Percentiles rank a stretch among this genome's conserved stretches.
phyloP scores from a whole-genome alignment of 2,329 filamentous ascomycete species.

The Sporothrix brunneoviolacea region DNA sequence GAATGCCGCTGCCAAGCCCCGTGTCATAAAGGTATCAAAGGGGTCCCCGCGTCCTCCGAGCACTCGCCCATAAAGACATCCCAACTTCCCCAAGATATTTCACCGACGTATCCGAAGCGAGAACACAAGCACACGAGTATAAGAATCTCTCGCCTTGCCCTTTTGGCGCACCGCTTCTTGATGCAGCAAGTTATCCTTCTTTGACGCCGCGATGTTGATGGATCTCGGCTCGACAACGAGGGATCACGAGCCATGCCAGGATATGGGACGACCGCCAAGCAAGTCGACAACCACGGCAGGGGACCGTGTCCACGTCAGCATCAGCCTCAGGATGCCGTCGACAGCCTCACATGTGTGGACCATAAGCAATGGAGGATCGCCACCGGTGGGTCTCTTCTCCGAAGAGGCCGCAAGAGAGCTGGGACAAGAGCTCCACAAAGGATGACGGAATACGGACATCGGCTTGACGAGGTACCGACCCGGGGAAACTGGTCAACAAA shows the following conservation, averaged over 20 bases:
- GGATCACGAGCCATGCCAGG: too few species aligned
- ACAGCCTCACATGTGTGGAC: not conserved
- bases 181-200: too few species aligned
- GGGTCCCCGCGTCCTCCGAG: not conserved
- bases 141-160: too few species aligned
- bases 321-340: not conserved
- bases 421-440: conserved; percentile 1
- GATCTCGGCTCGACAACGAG: too few species aligned
- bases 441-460: not conserved
- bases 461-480: too few species aligned
- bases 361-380: not conserved
- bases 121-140: not conserved
- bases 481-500: too few species aligned
- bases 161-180: too few species aligned
- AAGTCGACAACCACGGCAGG: too few species aligned
- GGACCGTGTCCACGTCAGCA: not conserved
- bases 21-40: too few species aligned
- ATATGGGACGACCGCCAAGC: too few species aligned
- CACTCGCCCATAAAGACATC: not conserved
- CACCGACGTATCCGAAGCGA: not conserved
- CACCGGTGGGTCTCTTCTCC: not conserved
- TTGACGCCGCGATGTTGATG: too few species aligned
- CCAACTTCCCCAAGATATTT: not conserved
- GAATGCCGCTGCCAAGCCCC: too few species aligned
- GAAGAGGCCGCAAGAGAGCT: conserved; percentile 4